Conservation (phyloP, 1,284 basidiomycete species). For the Ustilago shanxiensis region DNA sequence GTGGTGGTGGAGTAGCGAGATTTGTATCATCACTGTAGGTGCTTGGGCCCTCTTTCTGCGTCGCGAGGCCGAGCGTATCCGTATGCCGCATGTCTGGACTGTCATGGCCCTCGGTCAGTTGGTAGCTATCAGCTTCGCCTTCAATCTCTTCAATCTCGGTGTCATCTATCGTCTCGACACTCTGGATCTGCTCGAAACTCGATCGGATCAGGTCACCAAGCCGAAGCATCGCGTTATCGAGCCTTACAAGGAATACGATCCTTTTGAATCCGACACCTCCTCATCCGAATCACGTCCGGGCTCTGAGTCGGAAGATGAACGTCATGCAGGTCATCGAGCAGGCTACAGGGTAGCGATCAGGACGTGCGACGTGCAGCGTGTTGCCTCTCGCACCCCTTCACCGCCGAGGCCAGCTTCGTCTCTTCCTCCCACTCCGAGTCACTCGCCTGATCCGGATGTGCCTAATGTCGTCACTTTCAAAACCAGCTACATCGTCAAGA, state of each 20-base stretch:
- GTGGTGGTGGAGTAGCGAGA: constrained; percentile 83
- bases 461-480: constrained; percentile 4
- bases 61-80: constrained; percentile 73
- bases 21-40: constrained; percentile 79
- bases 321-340: neutral
- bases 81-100: constrained; percentile 76
- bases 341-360: neutral
- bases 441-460: constrained; percentile 19
- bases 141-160: constrained; percentile 78
- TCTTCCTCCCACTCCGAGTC: constrained; percentile 15
- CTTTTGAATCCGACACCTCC: neutral
- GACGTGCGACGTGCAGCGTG: neutral
- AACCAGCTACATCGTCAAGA: constrained; percentile 20
- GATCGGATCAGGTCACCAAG: constrained; percentile 12
- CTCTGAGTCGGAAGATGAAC: neutral
- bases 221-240: constrained; percentile 18
- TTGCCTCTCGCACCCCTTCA: neutral
- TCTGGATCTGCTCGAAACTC: constrained; percentile 15
- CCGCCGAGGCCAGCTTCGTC: neutral
- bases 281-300: neutral
- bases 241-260: constrained; percentile 5
- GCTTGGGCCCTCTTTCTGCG: constrained; percentile 77
- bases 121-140: constrained; percentile 80
- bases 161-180: constrained; percentile 71
- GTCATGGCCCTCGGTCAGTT: constrained; percentile 83